Evolutionary conservation across 129 eudicot genomes (phyloP).

Genomic region (Flaveria ramosissima): DNA sequence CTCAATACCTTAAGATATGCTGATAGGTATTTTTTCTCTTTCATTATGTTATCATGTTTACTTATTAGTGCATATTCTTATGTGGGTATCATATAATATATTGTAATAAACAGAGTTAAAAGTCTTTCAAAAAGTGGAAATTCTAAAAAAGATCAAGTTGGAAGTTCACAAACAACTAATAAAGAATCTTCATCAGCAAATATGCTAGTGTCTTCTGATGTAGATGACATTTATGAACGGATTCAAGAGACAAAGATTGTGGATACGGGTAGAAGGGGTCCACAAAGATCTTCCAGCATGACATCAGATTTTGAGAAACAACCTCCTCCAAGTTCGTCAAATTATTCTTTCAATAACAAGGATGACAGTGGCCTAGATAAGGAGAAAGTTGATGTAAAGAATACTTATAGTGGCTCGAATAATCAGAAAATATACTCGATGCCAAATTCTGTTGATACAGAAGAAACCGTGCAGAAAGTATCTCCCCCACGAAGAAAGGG

Average conservation of each 20-base stretch:
- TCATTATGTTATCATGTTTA: not conserved
- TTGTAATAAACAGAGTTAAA: slow-evolving; percentile 62
- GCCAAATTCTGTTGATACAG: slow-evolving; percentile 52
- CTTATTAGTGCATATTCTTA: slow-evolving; percentile 3
- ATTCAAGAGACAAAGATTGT: slow-evolving; percentile 52
- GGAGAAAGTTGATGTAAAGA: slow-evolving; percentile 56
- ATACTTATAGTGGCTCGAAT: slow-evolving; percentile 39
- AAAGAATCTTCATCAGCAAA: slow-evolving; percentile 63
- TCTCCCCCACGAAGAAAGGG: slow-evolving; percentile 87
- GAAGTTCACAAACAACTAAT: slow-evolving; percentile 49
- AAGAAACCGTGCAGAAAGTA: slow-evolving; percentile 84
- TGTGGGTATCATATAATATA: not conserved
- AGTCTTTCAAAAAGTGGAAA: slow-evolving; percentile 87
- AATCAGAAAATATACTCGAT: slow-evolving; percentile 51
- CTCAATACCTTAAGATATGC: slow-evolving; percentile 95
- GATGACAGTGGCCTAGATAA: slow-evolving; percentile 56
- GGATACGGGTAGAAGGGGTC: slow-evolving; percentile 58
- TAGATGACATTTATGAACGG: slow-evolving; percentile 59
- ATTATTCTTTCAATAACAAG: slow-evolving; percentile 43
- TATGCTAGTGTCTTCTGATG: slow-evolving; percentile 46
- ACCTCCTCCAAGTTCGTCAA: slow-evolving; percentile 53
- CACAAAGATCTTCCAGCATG: slow-evolving; percentile 50
- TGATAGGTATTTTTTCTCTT: slow-evolving; percentile 52
- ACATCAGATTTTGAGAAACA: slow-evolving; percentile 59
- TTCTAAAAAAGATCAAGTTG: slow-evolving; percentile 67